Percentiles rank a stretch among this genome's conserved stretches.
phyloP scores from a whole-genome alignment of 805 yeast species.

The Vanderwaltozyma verrucispora region DNA sequence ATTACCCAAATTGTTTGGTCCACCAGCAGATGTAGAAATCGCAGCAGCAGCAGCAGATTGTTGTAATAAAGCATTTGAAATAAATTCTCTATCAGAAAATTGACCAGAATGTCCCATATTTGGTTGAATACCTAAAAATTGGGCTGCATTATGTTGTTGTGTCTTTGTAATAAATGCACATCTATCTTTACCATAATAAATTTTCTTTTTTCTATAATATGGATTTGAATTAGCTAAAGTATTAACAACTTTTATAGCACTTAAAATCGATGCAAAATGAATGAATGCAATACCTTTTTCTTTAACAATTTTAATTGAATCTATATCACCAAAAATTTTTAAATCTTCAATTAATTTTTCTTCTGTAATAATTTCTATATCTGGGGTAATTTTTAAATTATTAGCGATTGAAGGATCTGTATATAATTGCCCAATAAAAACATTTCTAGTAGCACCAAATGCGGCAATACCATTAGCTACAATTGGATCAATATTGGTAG shows the following conservation, averaged over 20 bases:
- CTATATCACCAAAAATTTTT: conserved; percentile 69
- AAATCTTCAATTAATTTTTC: conserved; percentile 59
- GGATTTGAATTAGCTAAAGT: conserved; percentile 53
- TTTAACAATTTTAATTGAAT: conserved; percentile 65
- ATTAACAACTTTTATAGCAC: conserved; percentile 81
- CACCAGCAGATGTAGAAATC: conserved; percentile 90
- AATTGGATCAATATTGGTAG: conserved; percentile 61
- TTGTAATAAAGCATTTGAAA: conserved; percentile 70
- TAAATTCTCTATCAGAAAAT: conserved; percentile 47
- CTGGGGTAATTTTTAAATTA: neutral
- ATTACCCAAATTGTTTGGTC: conserved; percentile 84
- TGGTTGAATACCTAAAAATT: conserved; percentile 83
- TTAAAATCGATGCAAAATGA: conserved; percentile 75
- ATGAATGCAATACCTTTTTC: conserved; percentile 85
- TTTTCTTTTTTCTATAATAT: conserved; percentile 65
- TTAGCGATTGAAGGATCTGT: conserved; percentile 29
- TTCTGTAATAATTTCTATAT: conserved; percentile 34
- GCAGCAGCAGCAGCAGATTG: conserved; percentile 98
- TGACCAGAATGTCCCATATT: conserved; percentile 75
- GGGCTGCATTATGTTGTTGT: conserved; percentile 95
- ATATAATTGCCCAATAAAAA: conserved; percentile 73
- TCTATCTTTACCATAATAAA: conserved; percentile 89
- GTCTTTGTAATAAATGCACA: conserved; percentile 91
- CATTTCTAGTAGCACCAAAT: conserved; percentile 90
- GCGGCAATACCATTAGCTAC: conserved; percentile 68